These are phyloP conservation scores for Fusarium virguliforme DNA, from an alignment of 2,329 filamentous ascomycete species.

Conservation along the genomic window DNA sequence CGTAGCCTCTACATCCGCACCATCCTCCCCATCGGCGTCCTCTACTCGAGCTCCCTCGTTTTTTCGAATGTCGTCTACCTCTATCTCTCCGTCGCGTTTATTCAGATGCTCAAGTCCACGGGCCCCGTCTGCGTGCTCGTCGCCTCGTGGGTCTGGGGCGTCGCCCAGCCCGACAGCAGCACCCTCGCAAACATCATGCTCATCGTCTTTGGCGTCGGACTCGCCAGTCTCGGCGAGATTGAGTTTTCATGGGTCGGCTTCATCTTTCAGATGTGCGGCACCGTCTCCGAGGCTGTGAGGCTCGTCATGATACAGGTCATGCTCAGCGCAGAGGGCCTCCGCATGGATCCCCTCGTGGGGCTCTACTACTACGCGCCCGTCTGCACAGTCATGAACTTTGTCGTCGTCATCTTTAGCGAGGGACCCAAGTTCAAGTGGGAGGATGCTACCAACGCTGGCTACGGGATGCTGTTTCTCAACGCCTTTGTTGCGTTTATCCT, in stretches of 20 bases:
- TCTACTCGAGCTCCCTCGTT: conserved; percentile 77
- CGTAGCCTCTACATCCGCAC: conserved; percentile 73
- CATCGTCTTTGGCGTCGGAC: conserved; percentile 68
- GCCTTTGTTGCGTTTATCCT: conserved; percentile 85
- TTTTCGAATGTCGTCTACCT: conserved; percentile 79
- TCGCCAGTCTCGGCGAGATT: conserved; percentile 75
- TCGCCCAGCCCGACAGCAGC: conserved; percentile 64
- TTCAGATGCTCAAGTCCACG: conserved; percentile 80
- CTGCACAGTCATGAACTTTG: conserved; percentile 84
- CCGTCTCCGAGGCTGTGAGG: conserved; percentile 85
- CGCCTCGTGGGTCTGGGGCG: conserved; percentile 73
- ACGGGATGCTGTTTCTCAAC: conserved; percentile 78
- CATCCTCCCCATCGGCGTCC: conserved; percentile 76
- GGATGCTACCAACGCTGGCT: conserved; percentile 77
- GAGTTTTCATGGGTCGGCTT: conserved; percentile 78
- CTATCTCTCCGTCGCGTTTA: conserved; percentile 78
- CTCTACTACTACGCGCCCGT: conserved; percentile 93
- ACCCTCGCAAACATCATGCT: conserved; percentile 66
- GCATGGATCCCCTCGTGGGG: conserved; percentile 91
- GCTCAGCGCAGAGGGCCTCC: conserved; percentile 81
- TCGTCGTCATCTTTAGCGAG: conserved; percentile 80
- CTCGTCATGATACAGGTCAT: conserved; percentile 90
- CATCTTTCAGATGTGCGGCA: conserved; percentile 80
- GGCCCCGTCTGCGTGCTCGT: conserved; percentile 78
- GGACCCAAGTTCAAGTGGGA: conserved; percentile 75